Evolutionary conservation across 176 grass and related monocot genomes (phyloP), one percentile per base, ranked within the genome.

Genomic region (Juncus inflexus): DNA sequence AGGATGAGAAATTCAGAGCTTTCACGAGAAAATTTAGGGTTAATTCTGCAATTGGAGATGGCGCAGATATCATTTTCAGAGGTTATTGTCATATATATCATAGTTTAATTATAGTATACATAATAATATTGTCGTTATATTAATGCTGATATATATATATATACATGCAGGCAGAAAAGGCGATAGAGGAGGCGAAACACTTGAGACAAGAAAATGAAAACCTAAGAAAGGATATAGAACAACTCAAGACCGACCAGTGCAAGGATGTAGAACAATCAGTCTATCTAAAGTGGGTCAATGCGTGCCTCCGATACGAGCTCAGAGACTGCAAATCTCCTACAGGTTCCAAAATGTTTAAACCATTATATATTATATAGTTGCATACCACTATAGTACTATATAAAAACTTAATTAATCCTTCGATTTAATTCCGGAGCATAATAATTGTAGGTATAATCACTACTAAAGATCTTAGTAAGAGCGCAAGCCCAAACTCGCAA

Each of bases 221-320:
- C 28, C 62, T 95, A 60, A 63, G 62, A 42, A 78, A 83, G 75
- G 86, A 95, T 49, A 43, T 78, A 13, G 86, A 95, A 61, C 81
- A 90, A 42, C 77, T 90, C 40, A 74, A 78, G 70, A 52, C 62
- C 12, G 83, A 83, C 60, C 73, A 79, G 53, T 95, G 84, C 76
- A 71, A 84, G 11, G 86, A 95, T 69, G 90, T 83, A 12, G 90
- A 90, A 76, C 79, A 95, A 75, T 62, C 89, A 68, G 90, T 95
- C 35, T 95, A 95, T 76, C 79, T 95, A 9, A 95, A 75, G 83
- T 95, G 90, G 90, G 87, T 95, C 58, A 95, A 95, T 57, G 90
- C 90, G 56, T 95, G 90, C 76, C 86, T 95, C 6, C 74, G 90
- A 47, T 83, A 86, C 51, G 90, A 95, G 74, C 45, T 95, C 50